Conservation (phyloP, 2,329 filamentous ascomycete species). For the Hymenoscyphus repandus region DNA sequence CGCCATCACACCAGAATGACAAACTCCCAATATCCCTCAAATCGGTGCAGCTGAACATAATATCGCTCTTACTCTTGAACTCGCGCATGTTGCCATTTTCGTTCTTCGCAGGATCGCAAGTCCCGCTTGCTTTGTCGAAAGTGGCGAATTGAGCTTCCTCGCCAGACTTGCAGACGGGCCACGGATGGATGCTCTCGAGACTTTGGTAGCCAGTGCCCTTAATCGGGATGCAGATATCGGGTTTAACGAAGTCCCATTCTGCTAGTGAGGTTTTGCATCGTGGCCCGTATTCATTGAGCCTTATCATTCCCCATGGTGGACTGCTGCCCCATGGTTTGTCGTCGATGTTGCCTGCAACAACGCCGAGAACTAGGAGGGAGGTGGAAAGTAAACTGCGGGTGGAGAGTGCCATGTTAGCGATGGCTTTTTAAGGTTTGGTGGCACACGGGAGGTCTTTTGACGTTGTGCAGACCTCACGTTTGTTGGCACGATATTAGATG, state of each 20-base stretch:
- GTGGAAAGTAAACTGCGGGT: no score
- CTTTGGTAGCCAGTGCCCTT: neutral
- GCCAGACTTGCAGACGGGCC: neutral
- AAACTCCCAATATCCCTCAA: neutral
- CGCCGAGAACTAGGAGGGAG: no score
- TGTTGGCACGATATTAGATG: no score
- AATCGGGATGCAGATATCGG: neutral
- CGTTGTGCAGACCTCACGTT: no score
- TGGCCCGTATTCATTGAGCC: neutral
- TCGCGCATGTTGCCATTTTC: neutral
- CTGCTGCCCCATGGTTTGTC: no score
- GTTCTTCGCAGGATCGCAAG: neutral
- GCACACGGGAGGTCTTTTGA: no score
- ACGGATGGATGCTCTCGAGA: neutral
- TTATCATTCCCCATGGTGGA: neutral
- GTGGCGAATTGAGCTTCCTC: neutral
- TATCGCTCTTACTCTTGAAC: neutral
- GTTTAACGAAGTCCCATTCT: neutral
- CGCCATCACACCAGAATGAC: constrained; percentile 2
- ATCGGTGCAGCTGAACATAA: neutral
- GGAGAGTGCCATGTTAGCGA: no score
- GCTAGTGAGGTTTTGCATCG: neutral
- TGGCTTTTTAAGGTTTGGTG: no score
- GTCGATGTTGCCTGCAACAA: no score
- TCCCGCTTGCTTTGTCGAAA: neutral